phyloP scores from a whole-genome alignment of 352 stramenopile genomes.

The Globisporangium splendens region DNA sequence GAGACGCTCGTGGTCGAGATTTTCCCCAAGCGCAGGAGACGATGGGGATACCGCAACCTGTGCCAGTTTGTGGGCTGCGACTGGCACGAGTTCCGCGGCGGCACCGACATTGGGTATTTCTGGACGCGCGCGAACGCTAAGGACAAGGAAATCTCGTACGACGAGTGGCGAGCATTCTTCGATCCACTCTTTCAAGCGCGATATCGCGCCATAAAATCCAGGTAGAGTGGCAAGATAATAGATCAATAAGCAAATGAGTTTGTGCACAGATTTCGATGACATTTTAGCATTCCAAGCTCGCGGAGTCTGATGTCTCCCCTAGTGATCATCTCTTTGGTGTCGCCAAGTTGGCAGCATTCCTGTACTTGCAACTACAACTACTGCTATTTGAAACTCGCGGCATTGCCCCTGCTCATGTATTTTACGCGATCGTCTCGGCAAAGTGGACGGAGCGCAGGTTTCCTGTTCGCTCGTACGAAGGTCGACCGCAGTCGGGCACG shows the following conservation, averaged over 20 bases:
- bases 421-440: conserved; percentile 13
- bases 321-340: no score
- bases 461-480: conserved; percentile 47
- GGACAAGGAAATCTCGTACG: conserved; percentile 47
- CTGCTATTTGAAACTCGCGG: no score
- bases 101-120: conserved; percentile 23
- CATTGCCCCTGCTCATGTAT: not conserved
- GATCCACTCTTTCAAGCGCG: conserved; percentile 28
- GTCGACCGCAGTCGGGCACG: conserved; percentile 17
- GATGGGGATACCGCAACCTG: conserved; percentile 76
- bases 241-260: no score
- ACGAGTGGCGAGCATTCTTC: conserved; percentile 57
- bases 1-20: conserved; percentile 60
- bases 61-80: conserved; percentile 69
- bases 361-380: no score
- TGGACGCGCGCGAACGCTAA: conserved; percentile 38
- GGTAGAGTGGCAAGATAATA: no score
- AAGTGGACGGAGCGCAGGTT: conserved; percentile 48
- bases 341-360: no score
- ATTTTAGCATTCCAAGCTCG: no score
- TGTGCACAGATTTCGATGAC: no score
- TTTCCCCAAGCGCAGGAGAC: conserved; percentile 45
- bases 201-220: no score
- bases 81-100: conserved; percentile 53
- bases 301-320: no score